Base-by-base conservation (phyloP, 441 rosid species). In the Mallotus japonicus region DNA sequence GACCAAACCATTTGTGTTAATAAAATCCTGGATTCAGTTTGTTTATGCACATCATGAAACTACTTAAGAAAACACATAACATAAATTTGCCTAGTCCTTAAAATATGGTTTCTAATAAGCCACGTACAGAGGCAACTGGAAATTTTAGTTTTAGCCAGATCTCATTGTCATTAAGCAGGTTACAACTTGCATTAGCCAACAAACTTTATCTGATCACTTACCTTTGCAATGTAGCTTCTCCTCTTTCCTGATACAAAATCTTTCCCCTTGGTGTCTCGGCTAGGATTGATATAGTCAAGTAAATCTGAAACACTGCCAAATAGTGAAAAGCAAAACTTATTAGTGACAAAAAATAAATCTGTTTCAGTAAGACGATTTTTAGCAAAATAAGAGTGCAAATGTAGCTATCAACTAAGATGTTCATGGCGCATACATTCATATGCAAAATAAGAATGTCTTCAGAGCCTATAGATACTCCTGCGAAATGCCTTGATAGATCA, bases 231-330 rank as follows among this genome's bases (percentile, higher is more conserved):
- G 32, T 87, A 80, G 60, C 81, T 86, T 79, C 83, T 86, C 81
- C 79, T 83, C 74, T 75, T 81, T 16, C 49, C 75, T 63, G 85
- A 85, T 11, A 55, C 72, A 69, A 50, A 73, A 64, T 87, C 88
- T 22, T 70, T 78, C 62, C 81, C 84, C 76, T 83, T 87, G 42
- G 84, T 51, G 78, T 79, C 88, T 75, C 78, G 87, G 77, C 82
- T 79, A 22, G 87, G 88, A 83, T 78, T 85, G 28, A 88, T 90
- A 69, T 80, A 90, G 78, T 88, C 88, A 76, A 90, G 83, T 77
- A 90, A 86, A 81, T 85, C 92, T 14, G 92, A 90, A 54, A 90
- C 95, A 78, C 95, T 90, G 86, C 77, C 75, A 80, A 12, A 79
- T 66, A 61, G 20, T 53, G 67, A 69, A 1, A 34, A 71, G 65